These are phyloP conservation scores for Kazachstania taianensis DNA, from an alignment of 805 yeast genomes.

Conservation along the genomic window DNA sequence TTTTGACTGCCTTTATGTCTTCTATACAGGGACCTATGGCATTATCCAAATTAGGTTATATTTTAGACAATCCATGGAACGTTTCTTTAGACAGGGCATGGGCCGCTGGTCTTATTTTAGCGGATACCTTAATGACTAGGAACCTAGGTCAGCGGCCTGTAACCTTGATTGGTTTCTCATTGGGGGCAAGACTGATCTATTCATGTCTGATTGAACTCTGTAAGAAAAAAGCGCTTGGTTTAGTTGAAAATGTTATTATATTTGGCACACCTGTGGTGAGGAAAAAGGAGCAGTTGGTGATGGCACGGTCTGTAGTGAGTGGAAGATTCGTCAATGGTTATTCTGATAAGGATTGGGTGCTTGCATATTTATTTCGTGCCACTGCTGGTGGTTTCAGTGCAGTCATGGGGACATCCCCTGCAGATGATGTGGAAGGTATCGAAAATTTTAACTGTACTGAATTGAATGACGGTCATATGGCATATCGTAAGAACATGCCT, in stretches of 20 bases:
- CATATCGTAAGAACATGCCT: slow-evolving; percentile 92
- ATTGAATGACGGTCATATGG: slow-evolving; percentile 89
- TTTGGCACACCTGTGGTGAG: slow-evolving; percentile 86
- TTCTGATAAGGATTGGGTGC: slow-evolving; percentile 88
- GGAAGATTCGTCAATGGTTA: slow-evolving; percentile 87
- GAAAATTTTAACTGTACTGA: slow-evolving; percentile 86
- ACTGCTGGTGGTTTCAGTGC: slow-evolving; percentile 87
- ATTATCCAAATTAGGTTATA: slow-evolving; percentile 75
- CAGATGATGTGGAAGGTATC: slow-evolving; percentile 51
- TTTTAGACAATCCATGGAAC: slow-evolving; percentile 95
- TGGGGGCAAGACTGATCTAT: slow-evolving; percentile 86
- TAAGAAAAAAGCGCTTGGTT: slow-evolving; percentile 73
- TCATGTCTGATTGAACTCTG: slow-evolving; percentile 85
- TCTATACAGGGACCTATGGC: slow-evolving; percentile 90
- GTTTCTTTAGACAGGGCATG: slow-evolving; percentile 95
- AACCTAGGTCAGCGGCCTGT: slow-evolving; percentile 89
- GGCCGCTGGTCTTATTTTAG: slow-evolving; percentile 86
- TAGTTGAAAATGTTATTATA: slow-evolving; percentile 77
- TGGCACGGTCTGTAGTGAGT: slow-evolving; percentile 77
- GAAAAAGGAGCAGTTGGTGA: slow-evolving; percentile 62
- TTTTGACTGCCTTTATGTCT: slow-evolving; percentile 81
- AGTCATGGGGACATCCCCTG: slow-evolving; percentile 83
- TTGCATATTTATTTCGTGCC: slow-evolving; percentile 90
- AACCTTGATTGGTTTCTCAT: slow-evolving; percentile 83
- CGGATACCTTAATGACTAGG: slow-evolving; percentile 79